A percentile compares a stretch with the other conserved stretches of the same genome.
These are phyloP conservation scores for Rubia balearica DNA, from an alignment of 305 asterid species.

Conservation along the genomic window DNA sequence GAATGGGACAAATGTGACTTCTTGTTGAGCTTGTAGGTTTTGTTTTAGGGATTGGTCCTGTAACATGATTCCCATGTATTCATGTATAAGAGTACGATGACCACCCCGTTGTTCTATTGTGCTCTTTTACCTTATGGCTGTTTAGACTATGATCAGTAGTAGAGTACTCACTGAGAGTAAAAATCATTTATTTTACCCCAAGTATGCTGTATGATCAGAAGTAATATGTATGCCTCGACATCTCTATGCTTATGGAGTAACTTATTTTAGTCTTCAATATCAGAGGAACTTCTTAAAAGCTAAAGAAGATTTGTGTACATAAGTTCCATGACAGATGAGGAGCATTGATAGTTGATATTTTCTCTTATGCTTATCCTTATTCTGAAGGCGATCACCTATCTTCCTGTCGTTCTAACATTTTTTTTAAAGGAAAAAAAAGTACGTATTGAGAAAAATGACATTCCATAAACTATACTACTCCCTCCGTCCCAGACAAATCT, in stretches of 20 bases:
- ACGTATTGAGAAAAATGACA: too few relatives aligned
- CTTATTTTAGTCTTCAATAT: background rate
- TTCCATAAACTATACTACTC: too few relatives aligned
- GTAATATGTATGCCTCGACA: background rate
- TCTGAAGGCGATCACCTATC: too few relatives aligned
- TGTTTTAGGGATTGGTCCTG: background rate
- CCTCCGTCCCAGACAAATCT: too few relatives aligned
- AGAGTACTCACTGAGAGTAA: too few relatives aligned
- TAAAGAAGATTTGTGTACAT: background rate
- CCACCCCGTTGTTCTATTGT: background rate
- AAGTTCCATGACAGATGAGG: too few relatives aligned
- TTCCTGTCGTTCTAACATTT: too few relatives aligned
- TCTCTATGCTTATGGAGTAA: background rate
- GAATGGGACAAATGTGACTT: background rate
- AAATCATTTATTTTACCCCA: too few relatives aligned
- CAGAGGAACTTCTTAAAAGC: background rate
- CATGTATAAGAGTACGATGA: background rate
- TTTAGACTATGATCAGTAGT: background rate
- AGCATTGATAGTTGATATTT: background rate
- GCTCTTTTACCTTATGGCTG: background rate
- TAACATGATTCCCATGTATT: background rate
- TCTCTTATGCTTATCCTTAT: background rate
- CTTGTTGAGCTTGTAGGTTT: constrained; percentile 4
- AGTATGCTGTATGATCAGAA: too few relatives aligned
- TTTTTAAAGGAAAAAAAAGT: too few relatives aligned